Conservation (phyloP, 257 asterid species). For the Echium plantagineum region DNA sequence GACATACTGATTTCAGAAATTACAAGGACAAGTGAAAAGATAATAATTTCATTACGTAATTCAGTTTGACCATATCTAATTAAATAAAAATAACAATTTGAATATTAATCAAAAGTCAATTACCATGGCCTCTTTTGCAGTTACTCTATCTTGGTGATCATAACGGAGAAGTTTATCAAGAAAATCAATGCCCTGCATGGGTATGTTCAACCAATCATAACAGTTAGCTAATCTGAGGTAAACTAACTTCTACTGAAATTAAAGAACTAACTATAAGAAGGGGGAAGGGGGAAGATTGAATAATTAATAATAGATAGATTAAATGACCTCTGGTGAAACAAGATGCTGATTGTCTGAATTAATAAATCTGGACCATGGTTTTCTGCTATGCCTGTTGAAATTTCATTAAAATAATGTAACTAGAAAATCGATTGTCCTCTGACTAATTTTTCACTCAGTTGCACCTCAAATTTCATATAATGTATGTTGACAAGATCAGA, state of each 20-base stretch:
- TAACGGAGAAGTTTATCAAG: constrained; percentile 35
- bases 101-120: background rate
- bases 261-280: background rate
- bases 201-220: background rate
- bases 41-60: too few relatives aligned
- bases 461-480: background rate
- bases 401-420: background rate
- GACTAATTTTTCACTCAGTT: too few relatives aligned
- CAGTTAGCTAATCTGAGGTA: background rate
- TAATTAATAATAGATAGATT: background rate
- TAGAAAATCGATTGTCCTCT: background rate
- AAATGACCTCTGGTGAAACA: constrained; percentile 29
- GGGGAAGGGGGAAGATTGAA: too few relatives aligned
- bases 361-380: constrained; percentile 32
- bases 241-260: background rate
- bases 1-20: too few relatives aligned
- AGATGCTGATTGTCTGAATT: constrained; percentile 35
- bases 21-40: too few relatives aligned
- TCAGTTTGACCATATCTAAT: too few relatives aligned
- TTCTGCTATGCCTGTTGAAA: constrained; percentile 30
- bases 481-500: too few relatives aligned
- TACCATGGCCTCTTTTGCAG: constrained; percentile 37
- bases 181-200: constrained; percentile 30
- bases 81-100: background rate
- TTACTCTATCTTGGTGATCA: constrained; percentile 34